phyloP scores from a whole-genome alignment of 805 yeast species.

The Suhomyces tanzawaensis region DNA sequence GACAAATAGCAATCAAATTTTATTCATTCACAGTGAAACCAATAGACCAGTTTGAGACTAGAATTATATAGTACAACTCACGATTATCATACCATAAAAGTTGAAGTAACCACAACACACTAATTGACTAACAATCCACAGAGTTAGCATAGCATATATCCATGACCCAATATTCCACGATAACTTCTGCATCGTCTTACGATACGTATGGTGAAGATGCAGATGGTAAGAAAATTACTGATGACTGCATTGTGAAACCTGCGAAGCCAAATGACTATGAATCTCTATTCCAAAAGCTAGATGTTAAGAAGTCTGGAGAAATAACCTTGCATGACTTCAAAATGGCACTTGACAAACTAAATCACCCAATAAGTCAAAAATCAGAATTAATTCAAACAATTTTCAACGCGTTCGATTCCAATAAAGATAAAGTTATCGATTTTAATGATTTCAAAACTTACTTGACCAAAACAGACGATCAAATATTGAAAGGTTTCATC shows the following conservation, averaged over 20 bases:
- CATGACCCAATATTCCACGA: slow-evolving; percentile 3
- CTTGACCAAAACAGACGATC: slow-evolving; percentile 64
- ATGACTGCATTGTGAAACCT: slow-evolving; percentile 7
- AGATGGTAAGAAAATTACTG: not conserved
- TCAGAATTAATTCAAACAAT: slow-evolving; percentile 56
- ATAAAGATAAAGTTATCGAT: slow-evolving; percentile 56
- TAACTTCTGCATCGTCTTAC: slow-evolving; percentile 3
- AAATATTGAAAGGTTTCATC: slow-evolving; percentile 65
- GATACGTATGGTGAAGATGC: not conserved
- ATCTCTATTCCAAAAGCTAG: slow-evolving; percentile 34
- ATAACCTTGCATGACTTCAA: slow-evolving; percentile 49
- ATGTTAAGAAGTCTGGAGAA: slow-evolving; percentile 43
- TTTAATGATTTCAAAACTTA: slow-evolving; percentile 66
- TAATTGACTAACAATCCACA: too few species aligned
- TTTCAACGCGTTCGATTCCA: slow-evolving; percentile 57
- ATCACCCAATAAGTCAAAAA: slow-evolving; percentile 66
- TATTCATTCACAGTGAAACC: too few species aligned
- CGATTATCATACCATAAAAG: too few species aligned
- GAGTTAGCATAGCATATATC: too few species aligned
- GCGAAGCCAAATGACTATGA: slow-evolving; percentile 27
- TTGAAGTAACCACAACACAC: too few species aligned
- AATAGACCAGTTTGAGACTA: too few species aligned
- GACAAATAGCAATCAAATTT: too few species aligned
- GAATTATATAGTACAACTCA: too few species aligned
- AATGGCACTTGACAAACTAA: slow-evolving; percentile 41